Conservation (phyloP, 2,329 filamentous ascomycete species). For the Paracoccidioides brasiliensis region DNA sequence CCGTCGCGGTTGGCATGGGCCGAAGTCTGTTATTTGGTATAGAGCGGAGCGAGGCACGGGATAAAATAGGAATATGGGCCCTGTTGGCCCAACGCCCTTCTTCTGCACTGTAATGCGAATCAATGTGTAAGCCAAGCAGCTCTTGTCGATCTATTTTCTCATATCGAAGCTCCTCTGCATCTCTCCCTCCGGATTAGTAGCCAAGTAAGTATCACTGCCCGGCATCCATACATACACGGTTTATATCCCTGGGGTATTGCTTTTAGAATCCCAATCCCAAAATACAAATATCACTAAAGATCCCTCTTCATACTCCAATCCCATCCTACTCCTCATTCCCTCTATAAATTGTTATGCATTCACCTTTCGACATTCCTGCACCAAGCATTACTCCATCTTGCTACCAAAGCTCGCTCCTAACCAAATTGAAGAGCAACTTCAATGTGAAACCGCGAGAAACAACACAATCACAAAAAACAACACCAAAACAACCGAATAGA, state of each 20-base stretch:
- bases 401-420: not conserved
- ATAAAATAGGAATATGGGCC: not conserved
- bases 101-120: not conserved
- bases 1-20: not conserved
- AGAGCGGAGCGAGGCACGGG: not conserved
- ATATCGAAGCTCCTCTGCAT: not conserved
- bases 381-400: not conserved
- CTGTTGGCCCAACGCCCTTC: not conserved
- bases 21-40: not conserved
- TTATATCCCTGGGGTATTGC: conserved; percentile 1
- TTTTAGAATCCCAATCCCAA: conserved; percentile 1
- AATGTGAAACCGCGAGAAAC: conserved; percentile 1
- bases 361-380: not conserved
- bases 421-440: not conserved
- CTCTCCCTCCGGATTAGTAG: not conserved
- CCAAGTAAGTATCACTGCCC: not conserved
- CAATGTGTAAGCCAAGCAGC: not conserved
- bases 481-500: not conserved
- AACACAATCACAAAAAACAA: conserved; percentile 1
- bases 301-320: not conserved
- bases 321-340: not conserved
- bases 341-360: not conserved
- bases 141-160: conserved; percentile 2
- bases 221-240: not conserved
- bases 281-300: not conserved